A percentile compares a stretch with the other conserved stretches of the same genome.
Evolutionary conservation across 75 land plant species (phyloP).

Genomic region (Pinus tabuliformis): DNA sequence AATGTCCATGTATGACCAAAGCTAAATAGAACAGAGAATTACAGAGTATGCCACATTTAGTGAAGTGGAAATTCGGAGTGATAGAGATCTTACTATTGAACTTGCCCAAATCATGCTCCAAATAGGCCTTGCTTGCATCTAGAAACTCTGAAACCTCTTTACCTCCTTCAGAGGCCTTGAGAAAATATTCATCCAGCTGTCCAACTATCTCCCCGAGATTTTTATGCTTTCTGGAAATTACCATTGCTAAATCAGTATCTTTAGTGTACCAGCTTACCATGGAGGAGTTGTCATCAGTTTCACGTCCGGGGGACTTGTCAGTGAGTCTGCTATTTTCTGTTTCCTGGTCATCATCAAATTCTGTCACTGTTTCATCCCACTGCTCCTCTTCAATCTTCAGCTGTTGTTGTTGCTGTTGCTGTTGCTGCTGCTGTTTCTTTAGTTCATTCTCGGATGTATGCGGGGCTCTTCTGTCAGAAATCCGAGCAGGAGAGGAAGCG

Average conservation of each 20-base stretch:
- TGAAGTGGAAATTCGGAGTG: neutral
- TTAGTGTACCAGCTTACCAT: slow-evolving; percentile 35
- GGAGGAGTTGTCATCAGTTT: slow-evolving; percentile 35
- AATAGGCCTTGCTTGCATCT: slow-evolving; percentile 37
- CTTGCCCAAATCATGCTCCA: slow-evolving; percentile 19
- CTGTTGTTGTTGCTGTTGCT: slow-evolving; percentile 7
- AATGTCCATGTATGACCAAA: neutral
- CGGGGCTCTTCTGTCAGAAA: slow-evolving; percentile 9
- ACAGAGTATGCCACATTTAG: neutral
- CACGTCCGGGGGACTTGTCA: slow-evolving; percentile 7
- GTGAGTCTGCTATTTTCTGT: neutral
- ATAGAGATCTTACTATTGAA: slow-evolving; percentile 33
- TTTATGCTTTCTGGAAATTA: slow-evolving; percentile 43
- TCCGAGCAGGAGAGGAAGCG: neutral
- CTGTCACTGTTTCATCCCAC: slow-evolving; percentile 55
- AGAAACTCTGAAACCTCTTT: slow-evolving; percentile 51
- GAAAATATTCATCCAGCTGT: slow-evolving; percentile 81
- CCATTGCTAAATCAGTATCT: slow-evolving; percentile 35
- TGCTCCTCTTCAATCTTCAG: slow-evolving; percentile 39
- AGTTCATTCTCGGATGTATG: slow-evolving; percentile 4
- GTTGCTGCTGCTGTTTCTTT: slow-evolving; percentile 3
- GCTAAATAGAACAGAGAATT: neutral
- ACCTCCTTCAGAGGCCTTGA: slow-evolving; percentile 77
- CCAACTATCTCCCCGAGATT: slow-evolving; percentile 63
- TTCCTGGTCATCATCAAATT: slow-evolving; percentile 38